These are phyloP conservation scores for Macaranga tanarius DNA, from an alignment of 441 rosid genomes.

Conservation along the genomic window DNA sequence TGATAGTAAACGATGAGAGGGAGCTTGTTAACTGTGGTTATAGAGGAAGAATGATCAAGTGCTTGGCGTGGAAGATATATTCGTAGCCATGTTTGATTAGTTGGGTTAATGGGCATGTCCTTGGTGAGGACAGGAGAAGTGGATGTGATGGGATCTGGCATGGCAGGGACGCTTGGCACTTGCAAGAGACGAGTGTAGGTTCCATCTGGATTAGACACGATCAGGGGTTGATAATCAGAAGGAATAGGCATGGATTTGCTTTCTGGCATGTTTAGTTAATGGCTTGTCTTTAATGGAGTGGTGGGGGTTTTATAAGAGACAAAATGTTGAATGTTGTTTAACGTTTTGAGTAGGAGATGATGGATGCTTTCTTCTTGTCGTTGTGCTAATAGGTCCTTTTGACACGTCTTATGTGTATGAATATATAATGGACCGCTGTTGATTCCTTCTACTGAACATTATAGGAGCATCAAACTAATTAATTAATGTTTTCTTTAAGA, in stretches of 20 bases:
- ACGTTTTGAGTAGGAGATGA: too few relatives aligned
- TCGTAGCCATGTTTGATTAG: constrained; percentile 6
- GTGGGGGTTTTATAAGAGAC: too few relatives aligned
- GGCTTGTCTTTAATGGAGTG: too few relatives aligned
- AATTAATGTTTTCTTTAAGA: too few relatives aligned
- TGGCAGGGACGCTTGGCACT: neutral
- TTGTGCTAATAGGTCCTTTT: too few relatives aligned
- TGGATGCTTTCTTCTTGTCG: too few relatives aligned
- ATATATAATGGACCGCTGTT: too few relatives aligned
- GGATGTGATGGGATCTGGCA: constrained; percentile 6
- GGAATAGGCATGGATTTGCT: neutral
- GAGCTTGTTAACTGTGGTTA: neutral
- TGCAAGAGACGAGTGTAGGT: constrained; percentile 8
- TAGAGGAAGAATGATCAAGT: neutral
- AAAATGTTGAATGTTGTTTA: too few relatives aligned
- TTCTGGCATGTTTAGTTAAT: neutral
- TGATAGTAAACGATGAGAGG: constrained; percentile 20
- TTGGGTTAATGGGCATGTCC: constrained; percentile 2
- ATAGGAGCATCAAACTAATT: too few relatives aligned
- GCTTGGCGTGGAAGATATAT: constrained; percentile 15
- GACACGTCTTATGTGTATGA: too few relatives aligned
- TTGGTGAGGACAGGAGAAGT: constrained; percentile 11
- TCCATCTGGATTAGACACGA: constrained; percentile 14
- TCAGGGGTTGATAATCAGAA: neutral
- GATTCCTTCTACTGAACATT: too few relatives aligned